Conservation (phyloP, 306 rosid species). For the Malus domestica region ASM211411v1 NC_041804.1:7562501-7563000, state of each 20-base stretch:
- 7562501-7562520: background rate
- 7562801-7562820: slow-evolving; percentile 83
- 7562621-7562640: slow-evolving; percentile 48
- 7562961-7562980: background rate
- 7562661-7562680: slow-evolving; percentile 66
- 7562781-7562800: slow-evolving; percentile 89
- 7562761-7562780: slow-evolving; percentile 21
- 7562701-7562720: background rate
- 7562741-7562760: background rate
- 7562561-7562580: background rate
- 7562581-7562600: slow-evolving; percentile 32
- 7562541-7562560: background rate
- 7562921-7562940: background rate
- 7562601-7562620: slow-evolving; percentile 33
- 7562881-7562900: slow-evolving; percentile 12
- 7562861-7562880: slow-evolving; percentile 43
- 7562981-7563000: background rate
- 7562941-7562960: background rate
- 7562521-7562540: background rate
- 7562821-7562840: slow-evolving; percentile 48
- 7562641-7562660: slow-evolving; percentile 43
- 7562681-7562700: slow-evolving; percentile 12
- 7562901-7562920: slow-evolving; percentile 6
- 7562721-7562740: background rate
- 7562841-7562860: slow-evolving; percentile 31